A percentile compares a stretch with the other conserved stretches of the same genome.
phyloP scores from a whole-genome alignment of 768 basidiomycete species.

The Rhodotorula taiwanensis region DNA sequence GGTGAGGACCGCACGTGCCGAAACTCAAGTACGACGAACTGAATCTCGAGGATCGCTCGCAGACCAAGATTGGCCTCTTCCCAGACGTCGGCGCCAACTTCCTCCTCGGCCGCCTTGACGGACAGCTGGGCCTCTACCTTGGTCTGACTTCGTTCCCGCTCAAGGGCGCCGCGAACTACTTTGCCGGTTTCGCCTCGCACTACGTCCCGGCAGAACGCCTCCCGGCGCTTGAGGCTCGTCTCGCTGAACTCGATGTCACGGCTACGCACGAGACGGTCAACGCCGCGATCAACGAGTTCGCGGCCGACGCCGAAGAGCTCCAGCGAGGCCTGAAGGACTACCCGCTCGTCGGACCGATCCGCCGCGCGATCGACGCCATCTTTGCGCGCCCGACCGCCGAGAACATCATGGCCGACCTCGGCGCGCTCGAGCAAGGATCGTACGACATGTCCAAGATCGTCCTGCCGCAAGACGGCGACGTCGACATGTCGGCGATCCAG shows the following conservation, averaged over 20 bases:
- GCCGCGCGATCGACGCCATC: constrained; percentile 70
- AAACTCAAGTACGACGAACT: not conserved
- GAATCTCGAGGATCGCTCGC: not conserved
- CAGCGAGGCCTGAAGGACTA: constrained; percentile 38
- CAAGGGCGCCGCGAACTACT: constrained; percentile 78
- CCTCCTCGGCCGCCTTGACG: constrained; percentile 83
- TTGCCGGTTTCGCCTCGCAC: constrained; percentile 79
- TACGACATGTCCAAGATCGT: constrained; percentile 46
- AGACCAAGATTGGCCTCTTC: constrained; percentile 47
- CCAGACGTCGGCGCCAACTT: constrained; percentile 91
- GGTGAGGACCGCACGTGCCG: constrained; percentile 50
- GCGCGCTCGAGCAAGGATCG: constrained; percentile 44
- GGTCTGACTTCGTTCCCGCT: constrained; percentile 70
- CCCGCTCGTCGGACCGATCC: constrained; percentile 53
- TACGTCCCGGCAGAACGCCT: constrained; percentile 72
- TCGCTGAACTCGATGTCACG: constrained; percentile 50
- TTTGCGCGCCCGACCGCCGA: constrained; percentile 69
- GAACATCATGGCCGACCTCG: constrained; percentile 59
- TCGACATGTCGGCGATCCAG: constrained; percentile 50
- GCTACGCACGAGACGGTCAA: constrained; percentile 54
- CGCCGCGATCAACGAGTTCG: constrained; percentile 60
- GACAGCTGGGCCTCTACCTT: constrained; percentile 87
- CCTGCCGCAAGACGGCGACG: constrained; percentile 27
- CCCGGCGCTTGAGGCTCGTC: constrained; percentile 60
- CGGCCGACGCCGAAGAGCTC: constrained; percentile 50